Evolutionary conservation across 805 yeast genomes (phyloP), one percentile per base, ranked within the genome.

Genomic region (Kuraishia floccosa): DNA sequence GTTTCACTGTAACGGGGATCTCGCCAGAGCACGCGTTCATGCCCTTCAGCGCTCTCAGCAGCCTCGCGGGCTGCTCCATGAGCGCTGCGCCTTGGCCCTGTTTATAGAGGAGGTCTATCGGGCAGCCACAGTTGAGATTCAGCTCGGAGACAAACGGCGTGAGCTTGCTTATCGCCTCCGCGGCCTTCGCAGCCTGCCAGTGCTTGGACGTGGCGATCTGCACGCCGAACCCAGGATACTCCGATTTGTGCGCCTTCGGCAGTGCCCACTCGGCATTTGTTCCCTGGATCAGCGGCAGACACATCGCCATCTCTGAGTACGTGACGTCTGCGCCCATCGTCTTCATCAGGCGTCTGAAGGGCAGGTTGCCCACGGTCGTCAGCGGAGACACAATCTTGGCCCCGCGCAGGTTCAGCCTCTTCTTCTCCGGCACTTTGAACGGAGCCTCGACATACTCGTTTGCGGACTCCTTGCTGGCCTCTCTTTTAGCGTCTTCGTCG

Each of bases 281-380:
- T 18, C 96, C 98, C 50, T 84, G 94, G 17, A 91, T 58, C 32
- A 91, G 59, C 1, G 97, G 96, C 31, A 83, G 58, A 2, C 82
- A 61, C 23, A 91, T 63, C 0, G 97, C 96, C 98, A 91, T 91
- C 58, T 91, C 99, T 24, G 87, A 71, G 50, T 83, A 91, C 0
- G 98, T 91, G 12, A 86, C 68, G 45, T 91, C 96, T 9, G 94
- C 94, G 12, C 96, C 96, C 21, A 85, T 54, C 1, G 78, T 67
- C 46, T 77, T 80, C 96, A 91, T 87, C 37, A 91, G 65, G 43
- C 97, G 69, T 54, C 99, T 78, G 58, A 73, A 91, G 11, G 99
- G 98, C 44, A 91, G 64, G 54, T 91, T 91, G 15, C 99, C 99
- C 5, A 91, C 98, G 0, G 99, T 91, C 21, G 99, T 93, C 39